Percentiles rank a stretch among this genome's conserved stretches.
phyloP scores from a whole-genome alignment of 371 early-diverging fungal species.

The Syncephalastrum sp. region DNA sequence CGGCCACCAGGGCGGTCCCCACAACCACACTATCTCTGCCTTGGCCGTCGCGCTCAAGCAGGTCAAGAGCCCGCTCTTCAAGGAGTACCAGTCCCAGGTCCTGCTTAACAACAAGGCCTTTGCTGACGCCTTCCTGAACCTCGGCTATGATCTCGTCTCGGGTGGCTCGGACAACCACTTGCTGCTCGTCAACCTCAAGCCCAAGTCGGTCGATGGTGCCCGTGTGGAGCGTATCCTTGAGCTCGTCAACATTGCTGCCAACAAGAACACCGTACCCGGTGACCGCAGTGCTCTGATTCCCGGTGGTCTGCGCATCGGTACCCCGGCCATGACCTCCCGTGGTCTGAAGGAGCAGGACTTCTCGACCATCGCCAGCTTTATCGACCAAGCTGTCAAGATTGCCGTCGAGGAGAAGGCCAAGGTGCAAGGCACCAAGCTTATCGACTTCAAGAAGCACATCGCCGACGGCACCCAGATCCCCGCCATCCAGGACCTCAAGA shows the following conservation, averaged over 20 bases:
- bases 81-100: conserved; percentile 90
- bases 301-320: conserved; percentile 91
- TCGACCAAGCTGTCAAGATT: conserved; percentile 82
- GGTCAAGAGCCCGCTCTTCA: conserved; percentile 80
- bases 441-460: conserved; percentile 66
- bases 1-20: conserved; percentile 99
- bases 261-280: conserved; percentile 99
- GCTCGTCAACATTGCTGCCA: conserved; percentile 93
- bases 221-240: conserved; percentile 94
- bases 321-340: conserved; percentile 98
- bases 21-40: conserved; percentile 99
- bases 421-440: conserved; percentile 61
- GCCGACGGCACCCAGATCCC: conserved; percentile 56
- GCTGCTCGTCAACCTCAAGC: conserved; percentile 82
- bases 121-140: conserved; percentile 69
- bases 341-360: conserved; percentile 90
- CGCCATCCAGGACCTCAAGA: conserved; percentile 56
- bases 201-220: conserved; percentile 89
- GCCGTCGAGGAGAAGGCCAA: conserved; percentile 60
- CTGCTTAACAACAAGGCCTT: conserved; percentile 88
- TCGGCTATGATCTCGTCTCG: conserved; percentile 85
- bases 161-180: conserved; percentile 97
- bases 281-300: conserved; percentile 96
- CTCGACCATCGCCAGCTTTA: conserved; percentile 77
- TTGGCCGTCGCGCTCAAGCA: conserved; percentile 97